Percentiles rank a stretch among this genome's conserved stretches.
phyloP scores from a whole-genome alignment of 345 rosid species.

The Aquilaria malaccensis region DNA sequence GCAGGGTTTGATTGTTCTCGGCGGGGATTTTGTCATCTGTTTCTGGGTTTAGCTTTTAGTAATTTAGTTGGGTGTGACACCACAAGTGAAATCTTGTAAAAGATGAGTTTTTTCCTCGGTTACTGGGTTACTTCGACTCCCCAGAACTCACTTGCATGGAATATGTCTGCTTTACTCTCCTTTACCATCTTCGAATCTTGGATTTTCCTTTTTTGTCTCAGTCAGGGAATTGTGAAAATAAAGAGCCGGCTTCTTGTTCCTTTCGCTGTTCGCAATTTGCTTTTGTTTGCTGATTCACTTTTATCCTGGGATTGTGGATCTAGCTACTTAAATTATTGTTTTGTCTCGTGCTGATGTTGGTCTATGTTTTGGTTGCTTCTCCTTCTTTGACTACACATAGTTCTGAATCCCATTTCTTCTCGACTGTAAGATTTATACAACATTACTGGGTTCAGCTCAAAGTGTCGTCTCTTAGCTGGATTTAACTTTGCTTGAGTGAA shows the following conservation, averaged over 20 bases:
- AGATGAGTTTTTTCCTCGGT: no score
- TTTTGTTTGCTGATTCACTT: not conserved
- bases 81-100: conserved; percentile 7
- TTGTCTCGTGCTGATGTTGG: conserved; percentile 14
- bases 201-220: conserved; percentile 2
- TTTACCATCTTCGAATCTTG: conserved; percentile 15
- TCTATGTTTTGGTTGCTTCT: not conserved
- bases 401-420: conserved; percentile 1
- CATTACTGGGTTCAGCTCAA: conserved; percentile 3
- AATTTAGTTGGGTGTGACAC: no score
- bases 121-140: not conserved
- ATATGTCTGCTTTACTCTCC: conserved; percentile 12
- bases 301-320: conserved; percentile 29
- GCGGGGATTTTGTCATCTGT: conserved; percentile 5
- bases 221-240: conserved; percentile 2
- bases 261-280: not conserved
- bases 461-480: not conserved
- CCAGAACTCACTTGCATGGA: conserved; percentile 4
- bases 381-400: not conserved
- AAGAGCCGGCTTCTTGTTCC: not conserved
- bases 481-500: not conserved
- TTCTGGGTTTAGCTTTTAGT: conserved; percentile 10
- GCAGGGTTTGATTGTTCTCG: conserved; percentile 18
- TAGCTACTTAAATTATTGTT: conserved; percentile 12
- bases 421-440: not conserved